These are phyloP conservation scores for Vitis rotundifolia DNA, from an alignment of 164 flowering plant genomes.

Conservation along the genomic window DNA sequence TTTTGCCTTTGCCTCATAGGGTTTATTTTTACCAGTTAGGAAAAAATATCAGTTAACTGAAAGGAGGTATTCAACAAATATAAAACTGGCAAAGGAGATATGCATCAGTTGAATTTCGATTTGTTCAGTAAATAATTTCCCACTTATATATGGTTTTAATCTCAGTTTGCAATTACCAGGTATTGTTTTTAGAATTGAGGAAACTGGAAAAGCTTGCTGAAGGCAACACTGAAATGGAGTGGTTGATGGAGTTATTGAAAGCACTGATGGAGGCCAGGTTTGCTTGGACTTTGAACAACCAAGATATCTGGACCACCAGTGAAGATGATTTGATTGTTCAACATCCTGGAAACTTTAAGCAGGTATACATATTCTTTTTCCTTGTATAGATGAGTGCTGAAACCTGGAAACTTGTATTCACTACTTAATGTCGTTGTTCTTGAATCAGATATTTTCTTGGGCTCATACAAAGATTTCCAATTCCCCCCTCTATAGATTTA, in stretches of 20 bases:
- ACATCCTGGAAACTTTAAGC: conserved; percentile 28
- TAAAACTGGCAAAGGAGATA: neutral
- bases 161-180: conserved; percentile 35
- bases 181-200: conserved; percentile 51
- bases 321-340: conserved; percentile 21
- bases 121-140: neutral
- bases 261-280: conserved; percentile 48
- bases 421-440: neutral
- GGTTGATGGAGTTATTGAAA: conserved; percentile 42
- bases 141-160: neutral
- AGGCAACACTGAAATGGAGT: conserved; percentile 38
- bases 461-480: neutral
- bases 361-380: conserved; percentile 30
- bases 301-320: conserved; percentile 31
- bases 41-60: no score
- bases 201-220: conserved; percentile 44
- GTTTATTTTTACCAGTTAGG: no score
- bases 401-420: neutral
- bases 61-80: neutral
- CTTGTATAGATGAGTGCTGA: neutral
- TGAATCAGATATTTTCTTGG: neutral
- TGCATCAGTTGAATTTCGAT: neutral
- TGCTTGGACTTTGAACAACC: conserved; percentile 40
- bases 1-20: no score
- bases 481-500: neutral